Conservation (phyloP, 441 rosid species). For the Populus tomentosa region DNA sequence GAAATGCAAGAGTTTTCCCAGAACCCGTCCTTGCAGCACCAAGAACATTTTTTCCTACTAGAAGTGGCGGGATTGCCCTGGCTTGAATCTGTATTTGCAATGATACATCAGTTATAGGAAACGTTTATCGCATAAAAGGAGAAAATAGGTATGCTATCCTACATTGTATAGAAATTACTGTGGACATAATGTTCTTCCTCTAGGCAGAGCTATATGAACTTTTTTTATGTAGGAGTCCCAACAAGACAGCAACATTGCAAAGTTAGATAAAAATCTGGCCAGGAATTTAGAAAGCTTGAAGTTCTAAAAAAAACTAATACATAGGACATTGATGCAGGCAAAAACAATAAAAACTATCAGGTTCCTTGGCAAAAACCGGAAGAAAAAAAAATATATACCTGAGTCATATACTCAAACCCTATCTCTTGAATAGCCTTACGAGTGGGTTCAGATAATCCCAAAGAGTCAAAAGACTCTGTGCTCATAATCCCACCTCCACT, state of each 20-base stretch:
- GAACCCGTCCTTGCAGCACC: conserved; percentile 99
- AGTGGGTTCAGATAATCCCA: conserved; percentile 71
- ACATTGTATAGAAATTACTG: neutral
- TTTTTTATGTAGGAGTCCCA: neutral
- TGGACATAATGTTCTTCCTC: neutral
- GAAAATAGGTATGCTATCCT: neutral
- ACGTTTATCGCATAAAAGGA: neutral
- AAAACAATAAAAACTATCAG: neutral
- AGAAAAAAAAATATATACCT: conserved; percentile 31
- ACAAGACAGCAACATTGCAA: neutral
- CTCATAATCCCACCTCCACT: conserved; percentile 72
- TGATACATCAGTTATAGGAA: neutral
- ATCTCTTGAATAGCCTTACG: conserved; percentile 64
- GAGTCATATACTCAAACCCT: conserved; percentile 82
- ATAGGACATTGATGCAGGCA: neutral
- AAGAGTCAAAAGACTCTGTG: conserved; percentile 59
- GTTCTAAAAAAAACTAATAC: neutral
- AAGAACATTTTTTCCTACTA: conserved; percentile 82
- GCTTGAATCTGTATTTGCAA: conserved; percentile 75
- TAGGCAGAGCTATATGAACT: neutral
- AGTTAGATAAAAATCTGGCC: neutral
- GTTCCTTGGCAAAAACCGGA: neutral
- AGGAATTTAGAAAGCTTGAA: neutral
- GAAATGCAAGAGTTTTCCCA: conserved; percentile 93
- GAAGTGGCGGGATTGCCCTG: conserved; percentile 65